Evolutionary conservation across 306 rosid species (phyloP).

Genomic region (Lotus japonicus): DNA sequence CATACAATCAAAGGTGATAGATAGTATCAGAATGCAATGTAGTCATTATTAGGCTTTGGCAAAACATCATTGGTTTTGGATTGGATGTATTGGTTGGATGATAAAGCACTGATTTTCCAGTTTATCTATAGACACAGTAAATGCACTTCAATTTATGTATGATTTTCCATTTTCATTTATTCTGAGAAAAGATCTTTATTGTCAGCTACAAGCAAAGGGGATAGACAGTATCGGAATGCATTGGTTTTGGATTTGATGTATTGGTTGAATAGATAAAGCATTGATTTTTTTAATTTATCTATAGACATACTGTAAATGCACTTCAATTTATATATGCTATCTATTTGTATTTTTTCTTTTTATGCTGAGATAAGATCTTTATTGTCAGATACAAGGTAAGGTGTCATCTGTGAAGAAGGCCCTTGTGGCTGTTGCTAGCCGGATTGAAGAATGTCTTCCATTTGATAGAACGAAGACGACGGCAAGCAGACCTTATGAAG

Average conservation of each 20-base stretch:
- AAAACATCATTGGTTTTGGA: too few relatives aligned
- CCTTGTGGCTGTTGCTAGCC: constrained; percentile 66
- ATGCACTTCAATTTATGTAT: too few relatives aligned
- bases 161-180: too few relatives aligned
- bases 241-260: neutral
- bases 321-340: constrained; percentile 14
- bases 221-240: too few relatives aligned
- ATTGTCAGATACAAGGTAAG: constrained; percentile 77
- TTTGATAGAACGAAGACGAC: constrained; percentile 45
- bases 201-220: too few relatives aligned
- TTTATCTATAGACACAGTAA: too few relatives aligned
- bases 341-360: neutral
- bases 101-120: too few relatives aligned
- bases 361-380: constrained; percentile 10
- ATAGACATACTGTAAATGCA: neutral
- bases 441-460: constrained; percentile 60
- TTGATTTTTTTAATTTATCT: neutral
- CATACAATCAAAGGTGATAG: too few relatives aligned
- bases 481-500: constrained; percentile 52
- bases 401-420: constrained; percentile 69
- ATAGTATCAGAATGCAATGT: too few relatives aligned
- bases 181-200: too few relatives aligned
- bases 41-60: too few relatives aligned
- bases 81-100: too few relatives aligned
- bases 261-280: neutral